phyloP scores from a whole-genome alignment of 2,329 filamentous ascomycete species.

The Fusarium euwallaceae region DNA sequence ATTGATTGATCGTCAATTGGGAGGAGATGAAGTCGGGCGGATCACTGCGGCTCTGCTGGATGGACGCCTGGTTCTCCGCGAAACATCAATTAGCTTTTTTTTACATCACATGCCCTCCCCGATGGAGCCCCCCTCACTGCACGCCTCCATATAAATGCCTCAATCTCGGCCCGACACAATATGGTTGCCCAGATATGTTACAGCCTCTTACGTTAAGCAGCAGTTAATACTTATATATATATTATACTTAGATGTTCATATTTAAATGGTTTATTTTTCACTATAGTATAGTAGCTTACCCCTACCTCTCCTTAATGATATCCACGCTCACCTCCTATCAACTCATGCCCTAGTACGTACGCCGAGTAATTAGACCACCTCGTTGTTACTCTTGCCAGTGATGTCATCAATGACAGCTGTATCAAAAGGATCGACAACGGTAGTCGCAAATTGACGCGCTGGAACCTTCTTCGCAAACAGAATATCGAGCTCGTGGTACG shows the following conservation, averaged over 20 bases:
- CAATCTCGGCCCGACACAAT: background rate
- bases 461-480: conserved; percentile 18
- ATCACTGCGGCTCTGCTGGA: background rate
- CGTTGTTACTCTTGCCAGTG: background rate
- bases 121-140: background rate
- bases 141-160: background rate
- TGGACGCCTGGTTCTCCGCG: background rate
- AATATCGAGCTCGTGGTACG: conserved; percentile 25
- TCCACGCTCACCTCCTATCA: background rate
- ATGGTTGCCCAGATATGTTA: background rate
- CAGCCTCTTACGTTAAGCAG: background rate
- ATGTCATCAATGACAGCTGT: background rate
- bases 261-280: background rate
- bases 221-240: background rate
- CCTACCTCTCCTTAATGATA: background rate
- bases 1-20: background rate
- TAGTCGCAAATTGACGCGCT: conserved; percentile 18
- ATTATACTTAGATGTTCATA: too few species aligned
- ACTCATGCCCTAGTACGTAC: background rate
- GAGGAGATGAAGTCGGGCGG: background rate
- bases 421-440: conserved; percentile 14
- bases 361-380: background rate
- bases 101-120: background rate
- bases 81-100: background rate
- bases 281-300: background rate